Base-by-base conservation (phyloP, 1,284 basidiomycete species). In the Marasmius fiardii region DNA sequence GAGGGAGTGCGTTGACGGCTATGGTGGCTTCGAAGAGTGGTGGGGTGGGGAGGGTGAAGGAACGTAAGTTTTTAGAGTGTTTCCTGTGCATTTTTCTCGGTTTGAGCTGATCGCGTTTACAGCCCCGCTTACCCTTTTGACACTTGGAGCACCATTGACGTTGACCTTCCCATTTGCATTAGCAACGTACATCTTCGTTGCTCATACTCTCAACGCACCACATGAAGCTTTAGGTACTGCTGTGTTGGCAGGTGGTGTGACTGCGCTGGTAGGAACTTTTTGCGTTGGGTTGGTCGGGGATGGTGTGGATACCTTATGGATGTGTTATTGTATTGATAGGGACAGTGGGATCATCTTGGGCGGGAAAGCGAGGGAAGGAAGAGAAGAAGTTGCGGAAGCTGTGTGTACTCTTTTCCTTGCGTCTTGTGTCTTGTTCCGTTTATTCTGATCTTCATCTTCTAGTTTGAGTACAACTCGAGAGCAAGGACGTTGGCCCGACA, bases 301-400 rank as follows among this genome's bases (percentile, higher is more conserved):
- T 68, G 85, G 86, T 87, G 87, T 90, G 56, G 93, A 95, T 65
- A 88, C 92, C 2, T 66, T 95, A 52, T 95, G 93, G 67, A 79
- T 95, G 41, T 95, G 93, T 65, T 93, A 93, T 66, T 91, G 92
- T 63, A 91, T 95, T 53, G 93, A 95, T 67, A 85, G 87, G 61
- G 90, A 90, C 51, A 73, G 79, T 1, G 89, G 88, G 41, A 31
- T 43, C 8, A 23, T 20, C 23, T n/a, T 7, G 20, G 43, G 14
- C 6, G 47, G 16, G 34, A 48, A 31, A 11, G 47, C n/a, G 0
- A 79, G 81, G 43, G 72, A 74, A 47, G 82, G 83, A 58, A 78
- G 81, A 52, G 79, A 83, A 50, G 85, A 90, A 64, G 89, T 91
- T 11, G 87, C 86, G 59, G 73, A 79, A 49, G 84, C 86, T 39